Conservation (phyloP, 345 rosid species). For the Erucastrum elatum region DNA sequence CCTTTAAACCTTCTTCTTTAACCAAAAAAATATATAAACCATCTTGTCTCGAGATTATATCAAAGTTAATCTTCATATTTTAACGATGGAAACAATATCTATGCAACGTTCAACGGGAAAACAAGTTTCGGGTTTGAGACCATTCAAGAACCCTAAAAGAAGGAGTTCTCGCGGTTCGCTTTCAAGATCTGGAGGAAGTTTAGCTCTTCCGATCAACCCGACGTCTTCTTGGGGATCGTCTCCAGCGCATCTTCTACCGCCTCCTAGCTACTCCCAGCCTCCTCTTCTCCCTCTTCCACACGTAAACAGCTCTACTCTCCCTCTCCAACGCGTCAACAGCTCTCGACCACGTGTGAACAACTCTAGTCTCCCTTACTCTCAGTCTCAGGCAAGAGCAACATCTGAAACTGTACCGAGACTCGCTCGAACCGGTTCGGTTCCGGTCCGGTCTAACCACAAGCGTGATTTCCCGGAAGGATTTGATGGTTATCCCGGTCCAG, state of each 20-base stretch:
- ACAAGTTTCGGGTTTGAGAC: conserved; percentile 44
- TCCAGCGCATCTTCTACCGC: conserved; percentile 38
- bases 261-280: conserved; percentile 44
- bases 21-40: neutral
- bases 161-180: conserved; percentile 40
- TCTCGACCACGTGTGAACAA: conserved; percentile 36
- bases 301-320: conserved; percentile 37
- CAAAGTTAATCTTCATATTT: neutral
- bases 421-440: conserved; percentile 38
- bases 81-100: conserved; percentile 49
- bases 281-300: conserved; percentile 44
- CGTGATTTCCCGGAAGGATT: conserved; percentile 49
- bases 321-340: conserved; percentile 39
- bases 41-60: neutral
- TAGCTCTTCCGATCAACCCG: conserved; percentile 37
- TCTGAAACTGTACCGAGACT: conserved; percentile 17
- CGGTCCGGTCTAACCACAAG: conserved; percentile 34
- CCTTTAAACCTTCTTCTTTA: neutral
- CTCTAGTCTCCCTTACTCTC: conserved; percentile 26
- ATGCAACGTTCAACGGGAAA: conserved; percentile 40
- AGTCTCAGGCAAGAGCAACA: neutral
- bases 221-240: conserved; percentile 27
- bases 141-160: conserved; percentile 44
- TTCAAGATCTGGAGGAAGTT: conserved; percentile 46
- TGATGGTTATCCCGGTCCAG: conserved; percentile 46